Evolutionary conservation across 805 yeast species (phyloP), one percentile per base, ranked within the genome.

Genomic region (Lipomyces sp.): DNA sequence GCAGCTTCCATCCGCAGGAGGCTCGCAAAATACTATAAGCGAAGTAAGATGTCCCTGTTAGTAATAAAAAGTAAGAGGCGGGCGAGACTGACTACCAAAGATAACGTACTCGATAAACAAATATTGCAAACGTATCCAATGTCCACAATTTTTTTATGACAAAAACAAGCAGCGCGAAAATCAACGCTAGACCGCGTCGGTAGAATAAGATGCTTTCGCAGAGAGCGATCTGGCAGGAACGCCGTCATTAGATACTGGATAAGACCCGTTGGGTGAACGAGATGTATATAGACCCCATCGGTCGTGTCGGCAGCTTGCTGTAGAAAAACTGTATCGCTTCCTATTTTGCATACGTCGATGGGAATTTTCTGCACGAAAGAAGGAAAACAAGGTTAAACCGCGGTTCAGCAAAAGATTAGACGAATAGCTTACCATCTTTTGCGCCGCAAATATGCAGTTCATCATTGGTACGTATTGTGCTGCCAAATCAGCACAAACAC

Each of bases 301-400:
- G 98, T 91, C 7, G 96, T 88, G 69, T 93, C 98, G 0, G 95
- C 79, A 0, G 98, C 96, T 65, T 93, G 98, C 65, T 93, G 98
- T 53, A 93, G 70, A 65, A 89, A 91, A 2, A 95, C 85, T 1
- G 95, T 82, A 55, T 80, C 80, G 2, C 67, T 65, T 6, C 60
- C 61, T 26, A 93, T 71, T 63, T 90, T 89, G 53, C 95, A 91
- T 11, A 90, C 90, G 67, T 93, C 98, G 21, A 93, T 81, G 2
- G 96, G 85, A 16, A 90, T 80, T 61, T 82, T 83, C 60, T 65
- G 23, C 26, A 32, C 33, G 26, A 13, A 14, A 22, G 16, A 13
- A 7, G 4, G 32, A 45, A 19, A 28, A 35, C 16, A 29, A 16
- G 3, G 16, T 28, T 21, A 36, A 49, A 36, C 18, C 48, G 10